Base-by-base conservation (phyloP, 2,329 filamentous ascomycete genomes). In the Ascochyta rabiei region DNA sequence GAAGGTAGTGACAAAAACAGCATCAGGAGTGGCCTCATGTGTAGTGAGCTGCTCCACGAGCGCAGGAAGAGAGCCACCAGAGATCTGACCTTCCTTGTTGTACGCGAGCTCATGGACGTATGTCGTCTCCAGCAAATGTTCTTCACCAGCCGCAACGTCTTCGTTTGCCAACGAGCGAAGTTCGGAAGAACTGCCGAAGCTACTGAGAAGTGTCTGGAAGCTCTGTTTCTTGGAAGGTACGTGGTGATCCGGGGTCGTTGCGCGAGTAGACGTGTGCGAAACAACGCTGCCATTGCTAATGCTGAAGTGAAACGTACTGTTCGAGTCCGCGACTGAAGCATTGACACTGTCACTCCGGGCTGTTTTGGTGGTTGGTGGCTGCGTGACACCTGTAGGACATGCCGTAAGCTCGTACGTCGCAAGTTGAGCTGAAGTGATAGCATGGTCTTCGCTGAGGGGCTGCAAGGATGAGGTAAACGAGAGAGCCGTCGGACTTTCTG, bases 21-120 rank as follows among this genome's bases (percentile, higher is more conserved):
- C 86, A 71, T 98, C 93, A 0, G 95, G 95, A 0, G 93, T 96
- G 0, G 91, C 90, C 72, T 97, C 91, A 71, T 96, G 92, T 0
- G 90, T 91, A 0, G 95, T 98, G 37, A 99, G 84, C 59, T 92
- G 88, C 79, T 99, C 95, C n/a, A 99, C 89, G 24, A 99, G 80
- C 2, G 95, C 95, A 5, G 90, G 86, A 12, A 99, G 82, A 3
- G 92, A 96, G 13, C 95, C 95, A 41, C 95, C 95, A 37, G 90
- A 90, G n/a, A 99, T 88, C 59, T 96, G 90, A 1, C 93, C 93
- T 63, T 98, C 93, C 74, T 96, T 96, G 78, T 96, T 97, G 73
- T 90, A 89, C 68, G 96, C 87, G 42, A 99, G 82, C 71, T 99
- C 93, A 68, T 97, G 90, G 0, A 91, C 91, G 68, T 86, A 97